Evolutionary conservation across 169 alveolate species (phyloP).

Genomic region (Miamiensis avidus): DNA sequence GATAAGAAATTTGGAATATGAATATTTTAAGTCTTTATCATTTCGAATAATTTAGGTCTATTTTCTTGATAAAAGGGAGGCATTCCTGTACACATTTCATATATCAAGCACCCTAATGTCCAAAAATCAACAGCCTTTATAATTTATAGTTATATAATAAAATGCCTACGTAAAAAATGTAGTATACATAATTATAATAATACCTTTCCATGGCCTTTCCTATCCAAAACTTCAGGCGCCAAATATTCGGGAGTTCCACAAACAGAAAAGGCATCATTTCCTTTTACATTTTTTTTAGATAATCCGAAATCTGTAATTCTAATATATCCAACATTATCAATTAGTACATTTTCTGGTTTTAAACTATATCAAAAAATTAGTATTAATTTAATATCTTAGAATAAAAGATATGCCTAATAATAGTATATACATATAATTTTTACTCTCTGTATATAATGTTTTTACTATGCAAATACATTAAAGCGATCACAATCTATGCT

Average conservation of each 20-base stretch:
- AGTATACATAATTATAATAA: too few relatives aligned
- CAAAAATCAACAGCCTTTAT: slow-evolving; percentile 76
- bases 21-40: slow-evolving; percentile 49
- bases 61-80: slow-evolving; percentile 58
- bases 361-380: slow-evolving; percentile 20
- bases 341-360: slow-evolving; percentile 81
- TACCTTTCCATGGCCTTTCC: slow-evolving; percentile 62
- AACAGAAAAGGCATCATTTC: slow-evolving; percentile 47
- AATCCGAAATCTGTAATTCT: slow-evolving; percentile 78
- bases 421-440: neutral
- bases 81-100: slow-evolving; percentile 74
- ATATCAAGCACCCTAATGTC: slow-evolving; percentile 74
- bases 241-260: slow-evolving; percentile 84
- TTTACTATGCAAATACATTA: slow-evolving; percentile 64
- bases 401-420: too few relatives aligned
- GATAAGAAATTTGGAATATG: slow-evolving; percentile 43
- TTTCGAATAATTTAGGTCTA: slow-evolving; percentile 52
- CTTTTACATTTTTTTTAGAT: slow-evolving; percentile 44
- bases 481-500: slow-evolving; percentile 65
- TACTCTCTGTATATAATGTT: slow-evolving; percentile 73
- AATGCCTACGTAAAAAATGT: neutral
- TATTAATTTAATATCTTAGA: neutral
- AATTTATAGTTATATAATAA: too few relatives aligned
- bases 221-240: slow-evolving; percentile 77
- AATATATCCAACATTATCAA: slow-evolving; percentile 71